A percentile compares a stretch with the other conserved stretches of the same genome.
phyloP scores from a whole-genome alignment of 2,329 filamentous ascomycete species.

The Trichophyton benhamiae region DNA sequence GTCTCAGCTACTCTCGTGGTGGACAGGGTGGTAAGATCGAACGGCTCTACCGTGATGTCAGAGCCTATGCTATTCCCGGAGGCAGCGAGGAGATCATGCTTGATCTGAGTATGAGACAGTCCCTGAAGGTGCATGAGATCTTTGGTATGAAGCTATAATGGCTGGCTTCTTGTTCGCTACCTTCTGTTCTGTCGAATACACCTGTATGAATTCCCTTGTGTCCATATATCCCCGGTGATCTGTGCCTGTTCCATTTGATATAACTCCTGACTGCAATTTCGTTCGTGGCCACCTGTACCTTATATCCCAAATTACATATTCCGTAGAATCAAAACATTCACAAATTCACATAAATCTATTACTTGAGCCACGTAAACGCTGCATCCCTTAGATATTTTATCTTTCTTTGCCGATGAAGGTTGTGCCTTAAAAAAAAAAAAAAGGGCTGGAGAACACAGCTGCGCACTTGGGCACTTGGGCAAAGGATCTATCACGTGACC shows the following conservation, averaged over 20 bases:
- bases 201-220: not conserved
- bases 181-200: not conserved
- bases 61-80: conserved; percentile 91
- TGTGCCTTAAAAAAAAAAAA: not conserved
- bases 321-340: not conserved
- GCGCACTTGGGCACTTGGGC: too few relatives aligned
- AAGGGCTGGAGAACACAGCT: not conserved
- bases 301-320: not conserved
- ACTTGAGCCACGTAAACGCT: not conserved
- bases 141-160: conserved; percentile 87
- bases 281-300: not conserved
- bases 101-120: conserved; percentile 87
- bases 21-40: conserved; percentile 95
- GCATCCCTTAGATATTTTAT: not conserved
- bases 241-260: not conserved
- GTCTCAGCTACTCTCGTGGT: conserved; percentile 79
- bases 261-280: not conserved
- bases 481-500: not conserved
- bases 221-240: not conserved
- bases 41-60: conserved; percentile 83
- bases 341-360: not conserved
- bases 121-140: conserved; percentile 73
- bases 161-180: not conserved
- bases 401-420: not conserved
- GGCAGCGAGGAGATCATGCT: conserved; percentile 98